Evolutionary conservation across 768 basidiomycete species (phyloP).

Genomic region (Suillus decipiens): DNA sequence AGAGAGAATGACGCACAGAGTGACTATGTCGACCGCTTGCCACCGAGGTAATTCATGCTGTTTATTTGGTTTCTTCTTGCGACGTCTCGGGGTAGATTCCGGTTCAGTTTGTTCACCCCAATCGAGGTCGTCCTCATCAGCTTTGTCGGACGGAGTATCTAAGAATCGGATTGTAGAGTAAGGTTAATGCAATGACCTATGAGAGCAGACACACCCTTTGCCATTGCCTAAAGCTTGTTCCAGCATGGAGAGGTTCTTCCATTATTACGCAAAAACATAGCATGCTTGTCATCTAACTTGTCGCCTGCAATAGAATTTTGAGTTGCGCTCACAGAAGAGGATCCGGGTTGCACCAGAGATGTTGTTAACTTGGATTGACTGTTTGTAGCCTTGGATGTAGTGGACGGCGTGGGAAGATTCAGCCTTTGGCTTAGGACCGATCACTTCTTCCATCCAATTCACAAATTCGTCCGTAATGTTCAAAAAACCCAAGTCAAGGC

Average conservation of each 20-base stretch:
- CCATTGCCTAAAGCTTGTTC: slow-evolving; percentile 57
- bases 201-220: slow-evolving; percentile 45
- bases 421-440: too few species aligned
- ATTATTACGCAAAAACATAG: slow-evolving; percentile 68
- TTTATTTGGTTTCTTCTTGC: slow-evolving; percentile 39
- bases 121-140: slow-evolving; percentile 28
- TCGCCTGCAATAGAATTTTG: slow-evolving; percentile 13
- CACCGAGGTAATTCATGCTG: slow-evolving; percentile 38
- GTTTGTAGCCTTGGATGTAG: too few species aligned
- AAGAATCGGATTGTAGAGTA: neutral
- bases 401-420: slow-evolving; percentile 30
- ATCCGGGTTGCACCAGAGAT: slow-evolving; percentile 15
- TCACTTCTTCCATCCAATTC: neutral
- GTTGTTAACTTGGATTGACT: slow-evolving; percentile 12
- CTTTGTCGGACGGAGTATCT: slow-evolving; percentile 24
- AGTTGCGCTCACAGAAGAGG: slow-evolving; percentile 13
- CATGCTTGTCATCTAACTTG: slow-evolving; percentile 56
- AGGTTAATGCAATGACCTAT: neutral
- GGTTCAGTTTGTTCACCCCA: slow-evolving; percentile 11
- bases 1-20: slow-evolving; percentile 39
- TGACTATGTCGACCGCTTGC: slow-evolving; percentile 42
- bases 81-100: slow-evolving; percentile 33
- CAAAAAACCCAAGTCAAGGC: slow-evolving; percentile 44
- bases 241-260: slow-evolving; percentile 57
- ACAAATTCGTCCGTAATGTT: slow-evolving; percentile 42